Evolutionary conservation across 345 rosid genomes (phyloP).

Genomic region (Syzygium aqueum): DNA sequence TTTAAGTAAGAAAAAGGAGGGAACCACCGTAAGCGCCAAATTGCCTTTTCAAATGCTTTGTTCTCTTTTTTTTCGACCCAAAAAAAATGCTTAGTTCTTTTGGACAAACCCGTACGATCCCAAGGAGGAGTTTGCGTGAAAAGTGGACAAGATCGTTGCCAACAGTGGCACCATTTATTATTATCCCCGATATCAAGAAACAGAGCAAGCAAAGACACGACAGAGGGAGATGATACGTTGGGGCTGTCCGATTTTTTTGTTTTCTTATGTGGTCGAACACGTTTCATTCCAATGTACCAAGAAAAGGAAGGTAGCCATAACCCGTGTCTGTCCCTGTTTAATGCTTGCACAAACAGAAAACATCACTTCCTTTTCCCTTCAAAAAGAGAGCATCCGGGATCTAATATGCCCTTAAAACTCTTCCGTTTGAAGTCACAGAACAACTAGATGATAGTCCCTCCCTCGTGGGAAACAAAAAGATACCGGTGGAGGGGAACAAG

Average conservation of each 20-base stretch:
- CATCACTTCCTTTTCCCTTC: too few species aligned
- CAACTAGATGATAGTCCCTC: too few species aligned
- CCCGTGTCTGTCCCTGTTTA: too few species aligned
- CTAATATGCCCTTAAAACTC: too few species aligned
- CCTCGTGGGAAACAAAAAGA: too few species aligned
- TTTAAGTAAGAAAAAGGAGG: neutral
- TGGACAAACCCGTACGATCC: neutral
- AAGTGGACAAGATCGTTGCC: neutral
- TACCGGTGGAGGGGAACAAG: too few species aligned
- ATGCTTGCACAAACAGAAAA: too few species aligned
- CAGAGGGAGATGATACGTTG: neutral
- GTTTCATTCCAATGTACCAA: neutral
- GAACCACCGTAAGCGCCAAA: neutral
- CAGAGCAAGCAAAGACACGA: neutral
- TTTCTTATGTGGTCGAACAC: neutral
- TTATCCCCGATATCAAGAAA: neutral
- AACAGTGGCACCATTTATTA: neutral
- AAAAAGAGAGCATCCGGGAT: too few species aligned
- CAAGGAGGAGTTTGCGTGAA: neutral
- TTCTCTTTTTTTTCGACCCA: too few species aligned
- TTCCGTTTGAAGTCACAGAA: too few species aligned
- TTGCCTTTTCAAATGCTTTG: neutral
- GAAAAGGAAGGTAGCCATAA: neutral
- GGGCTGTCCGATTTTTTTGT: neutral
- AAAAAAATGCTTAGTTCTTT: neutral